phyloP scores from a whole-genome alignment of 305 asterid species.

The Salvia sclarea region DNA sequence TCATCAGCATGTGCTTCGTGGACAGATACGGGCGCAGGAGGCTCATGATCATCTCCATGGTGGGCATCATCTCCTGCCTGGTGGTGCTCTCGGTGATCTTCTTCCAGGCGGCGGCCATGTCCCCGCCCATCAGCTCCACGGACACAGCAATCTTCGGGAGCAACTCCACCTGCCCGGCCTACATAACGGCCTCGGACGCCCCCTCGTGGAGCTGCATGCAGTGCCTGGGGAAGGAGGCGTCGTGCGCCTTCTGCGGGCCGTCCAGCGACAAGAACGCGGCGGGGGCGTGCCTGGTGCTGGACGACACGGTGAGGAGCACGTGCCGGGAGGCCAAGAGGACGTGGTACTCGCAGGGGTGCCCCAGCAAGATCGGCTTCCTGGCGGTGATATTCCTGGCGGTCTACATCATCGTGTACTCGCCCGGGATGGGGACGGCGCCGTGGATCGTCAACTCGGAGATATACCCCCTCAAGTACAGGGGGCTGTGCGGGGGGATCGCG shows the following conservation, averaged over 20 bases:
- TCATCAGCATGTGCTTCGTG: conserved; percentile 63
- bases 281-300: conserved; percentile 54
- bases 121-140: conserved; percentile 44
- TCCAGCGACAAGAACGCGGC: conserved; percentile 38
- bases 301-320: conserved; percentile 38
- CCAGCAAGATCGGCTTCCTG: conserved; percentile 58
- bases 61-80: conserved; percentile 62
- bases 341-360: conserved; percentile 71
- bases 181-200: conserved; percentile 38
- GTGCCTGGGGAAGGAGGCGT: conserved; percentile 40
- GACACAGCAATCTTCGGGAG: conserved; percentile 49
- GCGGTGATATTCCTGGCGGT: conserved; percentile 52
- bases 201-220: conserved; percentile 65
- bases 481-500: conserved; percentile 69
- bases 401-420: conserved; percentile 62
- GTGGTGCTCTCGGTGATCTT: conserved; percentile 48
- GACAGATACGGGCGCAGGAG: conserved; percentile 65
- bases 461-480: conserved; percentile 61
- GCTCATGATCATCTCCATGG: conserved; percentile 59
- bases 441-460: conserved; percentile 79
- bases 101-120: conserved; percentile 43
- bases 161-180: conserved; percentile 55
- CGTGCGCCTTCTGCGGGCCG: conserved; percentile 60
- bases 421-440: conserved; percentile 75
- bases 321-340: conserved; percentile 47